Evolutionary conservation across 305 asterid species (phyloP), one percentile per base, ranked within the genome.

Genomic region (Vinca major): DNA sequence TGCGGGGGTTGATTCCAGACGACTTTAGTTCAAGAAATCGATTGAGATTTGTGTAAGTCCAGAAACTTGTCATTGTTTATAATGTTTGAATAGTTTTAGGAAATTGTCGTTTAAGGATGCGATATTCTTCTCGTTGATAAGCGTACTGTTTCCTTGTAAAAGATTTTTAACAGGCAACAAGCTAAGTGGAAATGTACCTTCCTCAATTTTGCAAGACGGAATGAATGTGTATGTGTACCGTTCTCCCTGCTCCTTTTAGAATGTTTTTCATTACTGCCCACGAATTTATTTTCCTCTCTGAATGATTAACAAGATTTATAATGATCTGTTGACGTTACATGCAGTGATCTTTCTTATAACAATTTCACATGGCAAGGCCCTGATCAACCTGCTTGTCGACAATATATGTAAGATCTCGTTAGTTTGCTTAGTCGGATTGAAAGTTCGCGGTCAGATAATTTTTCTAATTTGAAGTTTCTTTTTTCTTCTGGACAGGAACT

Each of bases 311-410:
- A 62, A 12, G 5, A 61, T 50, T 53, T 45, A 71, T 76, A 69
- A 74, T 53, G 7, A 78, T 65, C 71, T 77, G 60, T 66, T 62
- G 45, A 71, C 73, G 5, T 76, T 55, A 52, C 67, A 11, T 74
- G 80, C 95, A 92, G 98, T 72, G 98, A 92, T 80, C 94, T 92
- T 71, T 90, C 98, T 20, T 88, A 86, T 89, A 92, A 92, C 74
- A 92, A 92, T 75, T 90, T 92, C 71, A 86, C 95, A 8, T 84
- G 83, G 89, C 84, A 80, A 83, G 96, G 89, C 74, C 82, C 88
- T 17, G 92, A 82, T 16, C 85, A 77, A 65, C 79, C 88, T 66
- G 86, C 94, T 73, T 92, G 98, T 78, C 95, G 66, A 71, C 76
- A 68, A 63, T 79, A 87, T 85, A 71, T 65, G 98, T 90, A 52